phyloP scores from a whole-genome alignment of 192 early-diverging fungal species.

The Mortierella antarctica region DNA sequence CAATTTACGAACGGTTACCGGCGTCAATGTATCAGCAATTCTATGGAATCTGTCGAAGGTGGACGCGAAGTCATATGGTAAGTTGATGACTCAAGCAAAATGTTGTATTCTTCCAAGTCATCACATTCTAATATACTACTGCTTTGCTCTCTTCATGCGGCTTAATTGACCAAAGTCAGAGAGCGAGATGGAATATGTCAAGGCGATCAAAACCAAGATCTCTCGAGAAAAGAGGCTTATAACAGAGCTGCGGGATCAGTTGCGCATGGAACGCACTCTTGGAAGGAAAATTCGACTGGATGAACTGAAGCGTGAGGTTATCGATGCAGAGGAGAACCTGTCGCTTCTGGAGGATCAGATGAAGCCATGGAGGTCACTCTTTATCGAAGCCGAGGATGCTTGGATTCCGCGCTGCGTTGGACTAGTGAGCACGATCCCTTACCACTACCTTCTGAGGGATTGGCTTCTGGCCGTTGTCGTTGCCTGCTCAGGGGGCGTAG shows the following conservation, averaged over 20 bases:
- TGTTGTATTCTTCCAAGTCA: not conserved
- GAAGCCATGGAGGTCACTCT: slow-evolving; percentile 62
- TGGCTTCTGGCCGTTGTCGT: slow-evolving; percentile 77
- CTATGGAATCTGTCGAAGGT: slow-evolving; percentile 21
- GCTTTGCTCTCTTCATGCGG: not conserved
- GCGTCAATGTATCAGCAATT: slow-evolving; percentile 22
- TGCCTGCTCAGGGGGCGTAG: slow-evolving; percentile 65
- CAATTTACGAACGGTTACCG: slow-evolving; percentile 45
- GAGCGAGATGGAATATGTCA: slow-evolving; percentile 49
- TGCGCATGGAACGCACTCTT: slow-evolving; percentile 36
- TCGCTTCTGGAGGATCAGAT: slow-evolving; percentile 71
- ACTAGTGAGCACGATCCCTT: slow-evolving; percentile 78
- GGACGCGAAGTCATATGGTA: slow-evolving; percentile 47
- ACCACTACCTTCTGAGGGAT: slow-evolving; percentile 78
- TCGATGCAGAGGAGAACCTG: slow-evolving; percentile 77
- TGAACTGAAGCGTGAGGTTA: slow-evolving; percentile 39
- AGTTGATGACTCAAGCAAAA: not conserved
- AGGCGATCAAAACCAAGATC: slow-evolving; percentile 39
- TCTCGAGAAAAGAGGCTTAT: slow-evolving; percentile 10
- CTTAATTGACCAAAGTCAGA: slow-evolving; percentile 15
- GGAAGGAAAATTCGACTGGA: slow-evolving; percentile 2
- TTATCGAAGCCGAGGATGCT: slow-evolving; percentile 68
- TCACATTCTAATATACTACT: not conserved
- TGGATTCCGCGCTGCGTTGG: slow-evolving; percentile 79
- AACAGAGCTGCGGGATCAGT: not conserved